Percentiles rank a stretch among this genome's conserved stretches.
phyloP scores from a whole-genome alignment of 192 early-diverging fungal species.

The Coemansia reversa region DNA sequence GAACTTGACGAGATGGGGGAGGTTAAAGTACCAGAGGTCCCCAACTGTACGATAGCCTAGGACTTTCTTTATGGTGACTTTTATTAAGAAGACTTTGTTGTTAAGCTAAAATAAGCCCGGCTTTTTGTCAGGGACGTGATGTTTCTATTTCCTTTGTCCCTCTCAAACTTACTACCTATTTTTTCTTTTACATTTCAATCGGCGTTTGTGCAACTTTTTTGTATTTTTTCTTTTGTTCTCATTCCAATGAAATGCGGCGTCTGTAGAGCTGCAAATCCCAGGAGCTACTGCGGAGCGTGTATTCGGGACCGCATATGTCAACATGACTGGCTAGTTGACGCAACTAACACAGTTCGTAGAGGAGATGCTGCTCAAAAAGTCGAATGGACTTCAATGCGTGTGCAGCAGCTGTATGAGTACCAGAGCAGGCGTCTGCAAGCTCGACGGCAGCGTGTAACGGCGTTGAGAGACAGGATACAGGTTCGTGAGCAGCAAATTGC shows the following conservation, averaged over 20 bases:
- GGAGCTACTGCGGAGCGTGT: constrained; percentile 44
- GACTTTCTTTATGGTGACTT: neutral
- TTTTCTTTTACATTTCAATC: neutral
- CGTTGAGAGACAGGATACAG: constrained; percentile 20
- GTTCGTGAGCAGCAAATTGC: constrained; percentile 34
- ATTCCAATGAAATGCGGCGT: constrained; percentile 50
- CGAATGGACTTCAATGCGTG: neutral
- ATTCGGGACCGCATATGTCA: constrained; percentile 42
- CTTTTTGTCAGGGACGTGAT: neutral
- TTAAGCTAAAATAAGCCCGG: neutral
- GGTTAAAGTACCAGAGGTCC: constrained; percentile 60
- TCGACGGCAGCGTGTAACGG: constrained; percentile 25
- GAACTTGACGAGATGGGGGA: constrained; percentile 75
- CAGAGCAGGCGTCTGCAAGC: constrained; percentile 21
- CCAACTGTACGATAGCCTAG: constrained; percentile 40
- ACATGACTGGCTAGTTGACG: constrained; percentile 30
- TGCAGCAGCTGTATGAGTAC: constrained; percentile 32
- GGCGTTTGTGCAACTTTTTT: neutral
- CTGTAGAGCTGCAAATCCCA: constrained; percentile 26
- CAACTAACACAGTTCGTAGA: neutral
- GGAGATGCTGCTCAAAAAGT: neutral
- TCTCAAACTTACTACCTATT: neutral
- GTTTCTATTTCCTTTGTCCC: neutral
- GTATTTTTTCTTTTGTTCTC: neutral
- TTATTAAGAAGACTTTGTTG: neutral